Evolutionary conservation across 306 rosid species (phyloP), one percentile per base, ranked within the genome.

Genomic region (Lathyrus oleraceus): DNA sequence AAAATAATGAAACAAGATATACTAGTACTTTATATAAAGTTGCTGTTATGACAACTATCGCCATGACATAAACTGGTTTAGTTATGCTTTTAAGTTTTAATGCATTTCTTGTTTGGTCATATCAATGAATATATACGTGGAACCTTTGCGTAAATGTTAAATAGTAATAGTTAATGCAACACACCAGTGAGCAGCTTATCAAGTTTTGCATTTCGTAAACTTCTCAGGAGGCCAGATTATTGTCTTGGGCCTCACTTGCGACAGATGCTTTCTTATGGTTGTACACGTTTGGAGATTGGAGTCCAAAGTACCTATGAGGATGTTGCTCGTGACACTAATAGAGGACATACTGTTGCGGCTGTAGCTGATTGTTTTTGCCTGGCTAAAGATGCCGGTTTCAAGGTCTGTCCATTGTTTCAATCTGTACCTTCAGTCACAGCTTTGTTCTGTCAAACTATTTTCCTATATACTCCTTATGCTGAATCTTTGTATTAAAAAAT

Each of bases 281-380:
- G 99, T 72, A 91, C 99, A 5, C 81, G 99, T 19, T 69, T 94
- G 84, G 99, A 94, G 80, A 91, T 94, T 76, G 97, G 99, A 77
- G 97, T 94, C 67, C 99, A 94, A 75, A 94, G 99, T 81, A 94
- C 99, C 35, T 93, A 93, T 70, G 97, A 91, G 87, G 99, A 94
- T 81, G 99, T 94, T 52, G 99, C 99, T 42, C 92, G 88, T 49
- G 99, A 94, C 83, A 91, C 95, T 67, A 94, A 91, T 65, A 88
- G 99, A 83, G 99, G 99, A 28, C 99, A 94, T 76, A 94, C 99
- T 0, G 95, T 89, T 66, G 96, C 96, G 72, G 95, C 97, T 65
- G 99, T 94, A 27, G 95, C 99, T 6, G 99, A 91, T 83, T 94
- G 96, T 71, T 94, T 94, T 84, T 88, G 84, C 84, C 71, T 94